Conservation (phyloP, 345 rosid genomes). For the Boechera stricta region DNA sequence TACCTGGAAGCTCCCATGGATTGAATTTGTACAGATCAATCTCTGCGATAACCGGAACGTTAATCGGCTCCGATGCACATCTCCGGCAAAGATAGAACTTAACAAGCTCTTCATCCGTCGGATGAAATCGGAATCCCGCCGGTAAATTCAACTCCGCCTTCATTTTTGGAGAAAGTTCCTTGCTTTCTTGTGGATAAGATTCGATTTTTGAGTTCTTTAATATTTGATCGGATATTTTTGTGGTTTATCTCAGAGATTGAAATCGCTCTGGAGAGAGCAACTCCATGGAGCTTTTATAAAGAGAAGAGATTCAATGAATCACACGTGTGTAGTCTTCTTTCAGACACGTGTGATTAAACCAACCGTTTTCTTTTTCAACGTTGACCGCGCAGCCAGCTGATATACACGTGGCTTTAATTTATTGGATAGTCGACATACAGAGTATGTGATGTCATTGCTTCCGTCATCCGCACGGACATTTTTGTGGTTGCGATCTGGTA, state of each 20-base stretch:
- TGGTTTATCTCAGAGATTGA: slow-evolving; percentile 17
- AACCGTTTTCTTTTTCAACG: slow-evolving; percentile 42
- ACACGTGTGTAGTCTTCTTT: slow-evolving; percentile 20
- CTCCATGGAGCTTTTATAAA: slow-evolving; percentile 28
- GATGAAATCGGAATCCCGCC: slow-evolving; percentile 93
- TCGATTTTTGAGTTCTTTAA: neutral
- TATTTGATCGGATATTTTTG: neutral
- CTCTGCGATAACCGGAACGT: slow-evolving; percentile 79
- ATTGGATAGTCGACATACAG: slow-evolving; percentile 19
- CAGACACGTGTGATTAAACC: slow-evolving; percentile 35
- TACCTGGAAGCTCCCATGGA: slow-evolving; percentile 98
- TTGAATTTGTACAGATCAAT: slow-evolving; percentile 84
- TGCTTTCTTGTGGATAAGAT: neutral
- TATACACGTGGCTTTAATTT: neutral
- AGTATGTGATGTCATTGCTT: slow-evolving; percentile 46
- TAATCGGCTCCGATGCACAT: slow-evolving; percentile 60
- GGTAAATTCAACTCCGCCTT: slow-evolving; percentile 67
- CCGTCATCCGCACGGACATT: slow-evolving; percentile 40
- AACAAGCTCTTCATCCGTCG: slow-evolving; percentile 92
- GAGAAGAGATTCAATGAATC: slow-evolving; percentile 23
- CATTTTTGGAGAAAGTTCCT: slow-evolving; percentile 33
- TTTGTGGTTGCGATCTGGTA: slow-evolving; percentile 9
- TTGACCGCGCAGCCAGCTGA: slow-evolving; percentile 37
- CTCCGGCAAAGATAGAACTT: slow-evolving; percentile 72
- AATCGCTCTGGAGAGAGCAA: slow-evolving; percentile 33